phyloP scores from a whole-genome alignment of 805 yeast genomes.

The Ogataea corticis region DNA sequence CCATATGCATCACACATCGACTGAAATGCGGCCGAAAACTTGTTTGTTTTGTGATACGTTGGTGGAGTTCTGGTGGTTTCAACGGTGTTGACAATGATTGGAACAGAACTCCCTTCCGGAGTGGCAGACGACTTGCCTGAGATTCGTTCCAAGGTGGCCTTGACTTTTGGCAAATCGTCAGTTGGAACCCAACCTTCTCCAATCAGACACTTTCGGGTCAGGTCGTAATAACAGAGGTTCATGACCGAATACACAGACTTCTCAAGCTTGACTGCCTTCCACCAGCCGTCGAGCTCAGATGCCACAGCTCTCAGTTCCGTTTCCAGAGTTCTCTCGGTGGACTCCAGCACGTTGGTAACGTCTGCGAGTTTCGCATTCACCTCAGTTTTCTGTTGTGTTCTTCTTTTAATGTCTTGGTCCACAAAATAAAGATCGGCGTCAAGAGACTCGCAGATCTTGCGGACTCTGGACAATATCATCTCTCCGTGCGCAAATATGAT shows the following conservation, averaged over 20 bases:
- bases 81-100: conserved; percentile 49
- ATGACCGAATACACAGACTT: conserved; percentile 57
- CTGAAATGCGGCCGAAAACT: conserved; percentile 92
- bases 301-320: conserved; percentile 69
- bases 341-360: conserved; percentile 48
- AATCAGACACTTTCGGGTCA: conserved; percentile 61
- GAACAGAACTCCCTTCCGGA: conserved; percentile 29
- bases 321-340: conserved; percentile 52
- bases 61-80: conserved; percentile 89
- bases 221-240: conserved; percentile 69
- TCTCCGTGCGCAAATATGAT: conserved; percentile 92
- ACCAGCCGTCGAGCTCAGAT: conserved; percentile 61
- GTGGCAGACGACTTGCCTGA: conserved; percentile 26
- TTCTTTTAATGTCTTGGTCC: conserved; percentile 41
- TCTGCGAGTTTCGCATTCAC: conserved; percentile 55
- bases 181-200: conserved; percentile 78
- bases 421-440: conserved; percentile 77
- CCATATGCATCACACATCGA: conserved; percentile 95
- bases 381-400: conserved; percentile 40
- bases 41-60: conserved; percentile 91
- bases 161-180: conserved; percentile 49
- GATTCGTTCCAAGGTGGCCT: conserved; percentile 44
- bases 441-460: conserved; percentile 83
- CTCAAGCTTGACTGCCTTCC: conserved; percentile 53
- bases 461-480: conserved; percentile 67